Base-by-base conservation (phyloP, 768 basidiomycete genomes). In the Cyathus striatus region DNA sequence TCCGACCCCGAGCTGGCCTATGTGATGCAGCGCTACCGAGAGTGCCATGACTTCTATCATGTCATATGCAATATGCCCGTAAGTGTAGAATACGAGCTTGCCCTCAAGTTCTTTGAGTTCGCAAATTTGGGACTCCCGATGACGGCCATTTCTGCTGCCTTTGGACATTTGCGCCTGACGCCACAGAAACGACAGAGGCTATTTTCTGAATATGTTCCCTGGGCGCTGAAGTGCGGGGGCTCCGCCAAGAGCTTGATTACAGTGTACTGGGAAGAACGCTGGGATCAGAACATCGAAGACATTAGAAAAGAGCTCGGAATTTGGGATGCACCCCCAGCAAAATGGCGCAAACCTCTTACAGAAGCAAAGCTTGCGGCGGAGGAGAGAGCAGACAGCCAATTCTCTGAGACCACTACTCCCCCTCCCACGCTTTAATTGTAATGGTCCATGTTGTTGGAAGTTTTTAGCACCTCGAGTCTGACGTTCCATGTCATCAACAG, bases 41-140 rank as follows among this genome's bases (percentile, higher is more conserved):
- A 99, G 66, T 95, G 88, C 49, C 96, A 99, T 64, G 95, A 99
- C 65, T 86, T 98, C 52, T 96, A 97, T 58, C 96, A 99, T 58
- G 90, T 89, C 55, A 76, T 98, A 47, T 83, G 82, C 66, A 81
- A 81, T 52, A 74, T 98, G 6, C 93, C 92, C 0, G 91, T 97
- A 45, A 84, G 83, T 47, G 86, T 95, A 55, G 79, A 87, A 44
- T 90, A 86, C 37, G 96, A 99, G 60, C 75, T 99, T 23, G 90
- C 92, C 1, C 78, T 98, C 61, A 99, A 99, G 59, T 85, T 80
- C 52, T 92, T 98, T 54, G 96, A 98, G 62, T 86, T 94, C 45
- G 78, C 88, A 22, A 97, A 99, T 64, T 74, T 96, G 53, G 83
- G 86, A 12, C 74, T 98, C 2, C 95, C 94, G 1, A 86, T 97